phyloP scores from a whole-genome alignment of 2,329 filamentous ascomycete species.

The Magnaporthales sp. region DNA sequence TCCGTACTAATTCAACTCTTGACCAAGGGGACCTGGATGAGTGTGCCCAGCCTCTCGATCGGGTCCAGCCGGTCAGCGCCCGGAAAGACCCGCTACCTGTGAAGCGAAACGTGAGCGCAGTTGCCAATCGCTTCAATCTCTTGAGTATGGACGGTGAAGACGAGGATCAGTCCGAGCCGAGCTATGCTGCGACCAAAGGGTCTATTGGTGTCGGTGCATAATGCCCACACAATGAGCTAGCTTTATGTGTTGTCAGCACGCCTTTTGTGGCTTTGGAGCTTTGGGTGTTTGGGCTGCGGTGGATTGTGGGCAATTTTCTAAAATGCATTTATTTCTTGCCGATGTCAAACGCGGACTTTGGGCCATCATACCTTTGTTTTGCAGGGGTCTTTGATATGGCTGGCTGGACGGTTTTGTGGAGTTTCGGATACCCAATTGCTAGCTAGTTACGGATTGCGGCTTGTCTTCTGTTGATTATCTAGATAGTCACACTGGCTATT shows the following conservation, averaged over 20 bases:
- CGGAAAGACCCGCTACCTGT: slow-evolving; percentile 17
- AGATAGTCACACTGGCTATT: background rate
- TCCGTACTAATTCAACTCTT: background rate
- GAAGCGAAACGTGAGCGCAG: slow-evolving; percentile 25
- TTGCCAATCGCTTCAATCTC: slow-evolving; percentile 54
- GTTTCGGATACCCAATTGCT: background rate
- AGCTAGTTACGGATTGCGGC: background rate
- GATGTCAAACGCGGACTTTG: background rate
- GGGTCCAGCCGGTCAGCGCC: slow-evolving; percentile 12
- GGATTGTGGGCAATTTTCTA: background rate
- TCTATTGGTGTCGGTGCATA: slow-evolving; percentile 18
- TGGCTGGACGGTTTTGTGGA: background rate
- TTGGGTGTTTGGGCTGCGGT: background rate
- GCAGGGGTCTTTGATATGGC: background rate
- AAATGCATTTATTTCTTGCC: background rate
- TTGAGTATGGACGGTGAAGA: slow-evolving; percentile 41
- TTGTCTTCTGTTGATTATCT: background rate
- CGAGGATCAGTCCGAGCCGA: slow-evolving; percentile 21
- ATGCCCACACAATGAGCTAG: slow-evolving; percentile 1
- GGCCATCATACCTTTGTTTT: background rate
- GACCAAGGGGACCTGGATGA: slow-evolving; percentile 49
- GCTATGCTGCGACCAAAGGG: slow-evolving; percentile 13
- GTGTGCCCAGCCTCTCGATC: slow-evolving; percentile 51
- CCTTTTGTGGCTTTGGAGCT: background rate
- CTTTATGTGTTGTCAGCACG: background rate